Conservation (phyloP, 2,329 filamentous ascomycete species). For the Hymenoscyphus fructigenus region DNA sequence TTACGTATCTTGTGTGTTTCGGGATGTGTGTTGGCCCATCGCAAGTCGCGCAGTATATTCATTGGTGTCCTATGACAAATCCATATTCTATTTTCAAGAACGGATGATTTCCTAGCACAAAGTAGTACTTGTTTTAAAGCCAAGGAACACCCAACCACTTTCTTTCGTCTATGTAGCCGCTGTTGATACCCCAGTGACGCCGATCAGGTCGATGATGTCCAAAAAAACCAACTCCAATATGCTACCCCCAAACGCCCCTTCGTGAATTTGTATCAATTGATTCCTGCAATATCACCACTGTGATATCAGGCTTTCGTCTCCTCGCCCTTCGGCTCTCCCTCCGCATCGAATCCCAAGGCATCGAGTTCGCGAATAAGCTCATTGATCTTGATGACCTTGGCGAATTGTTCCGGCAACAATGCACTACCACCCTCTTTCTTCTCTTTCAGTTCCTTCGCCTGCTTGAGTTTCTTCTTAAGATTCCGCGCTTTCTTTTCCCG, state of each 20-base stretch:
- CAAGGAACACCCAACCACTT: background rate
- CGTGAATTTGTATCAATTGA: background rate
- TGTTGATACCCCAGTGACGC: background rate
- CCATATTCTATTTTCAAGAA: background rate
- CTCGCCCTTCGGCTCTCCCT: constrained; percentile 59
- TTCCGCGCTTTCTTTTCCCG: constrained; percentile 91
- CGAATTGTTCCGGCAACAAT: constrained; percentile 89
- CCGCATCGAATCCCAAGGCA: constrained; percentile 76
- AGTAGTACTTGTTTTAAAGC: background rate
- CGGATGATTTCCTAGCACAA: background rate
- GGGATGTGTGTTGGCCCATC: background rate
- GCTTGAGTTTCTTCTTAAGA: constrained; percentile 90
- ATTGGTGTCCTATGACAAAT: no score
- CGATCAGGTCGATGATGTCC: background rate
- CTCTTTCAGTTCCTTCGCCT: constrained; percentile 83
- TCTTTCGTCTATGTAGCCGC: constrained; percentile 2
- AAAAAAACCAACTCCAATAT: constrained; percentile 3
- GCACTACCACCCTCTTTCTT: constrained; percentile 87
- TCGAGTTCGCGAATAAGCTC: constrained; percentile 89
- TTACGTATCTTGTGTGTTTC: background rate
- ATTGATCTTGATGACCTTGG: constrained; percentile 96
- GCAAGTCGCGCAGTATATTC: background rate
- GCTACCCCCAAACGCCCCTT: background rate
- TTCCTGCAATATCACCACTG: background rate
- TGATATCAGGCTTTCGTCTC: constrained; percentile 17